Evolutionary conservation across 2,329 filamentous ascomycete species (phyloP).

Genomic region (Plectosphaerella cucumerina): DNA sequence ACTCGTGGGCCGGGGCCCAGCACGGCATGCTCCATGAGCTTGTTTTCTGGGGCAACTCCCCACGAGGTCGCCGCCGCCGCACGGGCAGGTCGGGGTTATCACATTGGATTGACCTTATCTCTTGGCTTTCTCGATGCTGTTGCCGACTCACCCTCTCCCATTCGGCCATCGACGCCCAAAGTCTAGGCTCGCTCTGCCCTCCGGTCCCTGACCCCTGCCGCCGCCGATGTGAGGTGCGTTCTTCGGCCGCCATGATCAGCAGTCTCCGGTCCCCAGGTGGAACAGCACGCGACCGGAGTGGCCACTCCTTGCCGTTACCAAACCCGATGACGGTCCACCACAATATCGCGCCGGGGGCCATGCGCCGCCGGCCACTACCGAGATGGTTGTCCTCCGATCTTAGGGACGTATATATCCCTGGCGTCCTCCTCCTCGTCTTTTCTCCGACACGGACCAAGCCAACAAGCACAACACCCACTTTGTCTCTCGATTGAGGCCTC

Average conservation of each 20-base stretch:
- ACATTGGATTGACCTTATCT: constrained; percentile 9
- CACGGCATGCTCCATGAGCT: constrained; percentile 3
- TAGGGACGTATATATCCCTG: neutral
- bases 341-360: neutral
- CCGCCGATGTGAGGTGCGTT: neutral
- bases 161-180: constrained; percentile 1
- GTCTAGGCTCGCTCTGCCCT: neutral
- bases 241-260: neutral
- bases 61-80: neutral
- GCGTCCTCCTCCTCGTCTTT: neutral
- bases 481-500: neutral
- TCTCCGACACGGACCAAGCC: neutral
- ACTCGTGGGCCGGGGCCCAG: neutral
- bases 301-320: neutral
- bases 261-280: neutral
- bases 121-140: neutral
- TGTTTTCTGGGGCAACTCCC: neutral
- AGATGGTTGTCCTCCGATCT: neutral
- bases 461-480: neutral
- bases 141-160: neutral
- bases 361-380: neutral
- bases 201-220: neutral
- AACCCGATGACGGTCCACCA: neutral
- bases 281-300: neutral
- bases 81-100: neutral